Evolutionary conservation across 1,284 basidiomycete genomes (phyloP), one percentile per base, ranked within the genome.

Genomic region (Testicularia cyperi): DNA sequence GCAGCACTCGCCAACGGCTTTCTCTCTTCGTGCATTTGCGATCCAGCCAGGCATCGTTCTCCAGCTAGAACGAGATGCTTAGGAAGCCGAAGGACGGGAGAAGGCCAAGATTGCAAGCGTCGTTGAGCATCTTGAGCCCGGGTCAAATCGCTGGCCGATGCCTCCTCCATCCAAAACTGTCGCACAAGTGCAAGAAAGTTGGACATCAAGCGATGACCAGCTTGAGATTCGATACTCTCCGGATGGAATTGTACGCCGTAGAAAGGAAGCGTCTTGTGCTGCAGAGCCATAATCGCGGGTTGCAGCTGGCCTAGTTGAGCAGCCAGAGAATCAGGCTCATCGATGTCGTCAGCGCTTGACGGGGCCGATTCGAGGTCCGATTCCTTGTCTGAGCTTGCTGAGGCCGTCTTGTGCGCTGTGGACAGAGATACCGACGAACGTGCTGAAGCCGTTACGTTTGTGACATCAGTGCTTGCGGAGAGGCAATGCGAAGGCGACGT

Each of bases 181-280:
- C 44, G 42, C 5, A 61, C 64, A 5, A 63, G 44, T 15, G 38
- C 33, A 20, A 75, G 44, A 24, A 75, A 76, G 37, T 75, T 73
- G 22, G 26, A 22, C 51, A 76, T 51, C 22, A 76, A 58, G 7
- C 18, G 36, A 16, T 46, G 39, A 1, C 74, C 74, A 14, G 34
- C 44, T 5, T 24, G 26, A 10, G 65, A 68, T 20, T 72, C 68
- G 34, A 76, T 69, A 19, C 69, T 72, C 39, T 76, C 92, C 1
- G 92, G 94, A 75, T 97, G 94, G 70, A 95, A 97, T 74, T 97
- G 92, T 2, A 97, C 91, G 3, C 89, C 90, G 85, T 87, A 92
- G 63, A 92, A 88, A 0, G 92, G 74, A 3, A 58, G 31, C 2
- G 51, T 42, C 24, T 41, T 60, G 40, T 76, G 74, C 33, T 69